Evolutionary conservation across 495 filamentous ascomycete species (phyloP).

Genomic region (Penicillium odoratum): DNA sequence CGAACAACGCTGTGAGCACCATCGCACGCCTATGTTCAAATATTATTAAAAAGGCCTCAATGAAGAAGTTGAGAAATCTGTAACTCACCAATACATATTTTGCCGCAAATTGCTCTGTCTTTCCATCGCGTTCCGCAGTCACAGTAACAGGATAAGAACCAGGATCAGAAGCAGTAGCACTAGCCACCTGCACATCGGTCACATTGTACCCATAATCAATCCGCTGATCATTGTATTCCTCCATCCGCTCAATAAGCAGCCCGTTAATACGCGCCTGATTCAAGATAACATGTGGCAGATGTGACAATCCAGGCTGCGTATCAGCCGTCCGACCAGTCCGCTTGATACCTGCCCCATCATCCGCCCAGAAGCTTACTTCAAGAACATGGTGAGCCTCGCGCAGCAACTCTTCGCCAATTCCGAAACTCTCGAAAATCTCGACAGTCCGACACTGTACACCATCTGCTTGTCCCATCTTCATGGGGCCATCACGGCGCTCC

Average conservation of each 20-base stretch:
- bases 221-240: slow-evolving; percentile 39
- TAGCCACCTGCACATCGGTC: slow-evolving; percentile 53
- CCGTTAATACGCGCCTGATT: slow-evolving; percentile 74
- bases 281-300: slow-evolving; percentile 72
- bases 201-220: slow-evolving; percentile 67
- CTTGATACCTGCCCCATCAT: slow-evolving; percentile 44
- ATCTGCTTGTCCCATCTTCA: slow-evolving; percentile 74
- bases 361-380: slow-evolving; percentile 66
- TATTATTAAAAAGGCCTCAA: background rate
- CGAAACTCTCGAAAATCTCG: slow-evolving; percentile 79
- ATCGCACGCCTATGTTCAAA: slow-evolving; percentile 62
- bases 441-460: slow-evolving; percentile 79
- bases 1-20: slow-evolving; percentile 73
- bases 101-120: slow-evolving; percentile 54
- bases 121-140: slow-evolving; percentile 51
- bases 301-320: slow-evolving; percentile 62
- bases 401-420: slow-evolving; percentile 68
- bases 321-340: slow-evolving; percentile 58
- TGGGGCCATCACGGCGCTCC: slow-evolving; percentile 59
- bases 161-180: slow-evolving; percentile 33
- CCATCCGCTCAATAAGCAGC: slow-evolving; percentile 56
- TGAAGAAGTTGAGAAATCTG: background rate
- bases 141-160: slow-evolving; percentile 56
- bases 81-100: slow-evolving; percentile 66
- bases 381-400: slow-evolving; percentile 69